Evolutionary conservation across 441 rosid genomes (phyloP), one percentile per base, ranked within the genome.

Genomic region (Adansonia gregorii): DNA sequence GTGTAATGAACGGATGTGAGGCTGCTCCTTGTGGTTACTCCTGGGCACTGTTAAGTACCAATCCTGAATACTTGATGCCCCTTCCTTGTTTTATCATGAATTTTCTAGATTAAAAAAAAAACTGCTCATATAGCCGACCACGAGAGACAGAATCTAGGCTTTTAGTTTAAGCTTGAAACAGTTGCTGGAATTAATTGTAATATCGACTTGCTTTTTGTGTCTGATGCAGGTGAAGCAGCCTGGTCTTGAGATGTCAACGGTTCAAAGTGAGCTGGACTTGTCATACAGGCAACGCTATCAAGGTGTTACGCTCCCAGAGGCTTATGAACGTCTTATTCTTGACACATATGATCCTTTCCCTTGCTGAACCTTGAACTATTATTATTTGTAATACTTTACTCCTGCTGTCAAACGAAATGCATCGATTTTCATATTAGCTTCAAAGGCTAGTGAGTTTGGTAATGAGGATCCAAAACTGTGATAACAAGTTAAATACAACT

Each of bases 261-360:
- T 27, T 17, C 66, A 97, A 83, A 94, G 99, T 82, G 98, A 96
- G 84, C 90, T 96, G 66, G 99, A 96, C 86, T 86, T 96, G 83
- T 96, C 99, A 61, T 96, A 96, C 27, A 76, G 88, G 80, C 98
- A 94, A 75, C 98, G 98, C 6, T 97, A 97, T 82, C 97, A 94
- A 76, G 87, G 79, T 59, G 90, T 93, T 64, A 63, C 86, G 5
- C 94, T 97, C 75, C 99, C 98, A 0, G 98, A 97, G 86, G 99
- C 98, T 76, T 97, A 97, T 77, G 98, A 93, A 78, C 99, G 98
- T 63, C 87, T 97, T n/a, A 91, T 97, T 85, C 99, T 97, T 75
- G 98, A 97, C 86, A 97, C 98, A 97, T 94, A 93, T 15, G 83
- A 55, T 51, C 78, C 84, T 41, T 68, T 15, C 74, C 67, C 63